Conservation (phyloP, 2,329 filamentous ascomycete species). For the Berkeleyomyces basicola region DNA sequence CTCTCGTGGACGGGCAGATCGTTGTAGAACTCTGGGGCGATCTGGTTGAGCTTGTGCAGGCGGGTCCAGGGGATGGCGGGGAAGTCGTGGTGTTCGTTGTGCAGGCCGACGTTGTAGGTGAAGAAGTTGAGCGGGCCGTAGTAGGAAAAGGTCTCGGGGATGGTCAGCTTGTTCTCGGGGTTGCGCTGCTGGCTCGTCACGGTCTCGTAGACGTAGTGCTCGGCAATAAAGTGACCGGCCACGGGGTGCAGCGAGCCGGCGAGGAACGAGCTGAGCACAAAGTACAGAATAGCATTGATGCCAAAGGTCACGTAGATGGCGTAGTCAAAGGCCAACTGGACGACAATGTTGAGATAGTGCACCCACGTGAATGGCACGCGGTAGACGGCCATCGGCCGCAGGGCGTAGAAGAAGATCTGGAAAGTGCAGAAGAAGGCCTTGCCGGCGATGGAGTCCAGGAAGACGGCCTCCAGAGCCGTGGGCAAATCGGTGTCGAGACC, state of each 20-base stretch:
- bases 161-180: slow-evolving; percentile 43
- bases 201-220: slow-evolving; percentile 75
- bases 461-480: slow-evolving; percentile 74
- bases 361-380: slow-evolving; percentile 71
- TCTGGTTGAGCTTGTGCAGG: slow-evolving; percentile 56
- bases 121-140: slow-evolving; percentile 84
- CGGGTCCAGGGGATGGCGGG: slow-evolving; percentile 91
- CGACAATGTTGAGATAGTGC: slow-evolving; percentile 64
- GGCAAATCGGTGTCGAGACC: slow-evolving; percentile 93
- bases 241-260: slow-evolving; percentile 88
- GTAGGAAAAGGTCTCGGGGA: slow-evolving; percentile 94
- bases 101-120: slow-evolving; percentile 92
- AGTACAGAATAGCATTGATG: slow-evolving; percentile 55
- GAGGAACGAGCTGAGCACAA: slow-evolving; percentile 80
- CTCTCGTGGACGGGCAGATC: slow-evolving; percentile 73
- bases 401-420: slow-evolving; percentile 96
- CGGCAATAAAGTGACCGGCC: slow-evolving; percentile 94
- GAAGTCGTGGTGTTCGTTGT: slow-evolving; percentile 99
- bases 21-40: slow-evolving; percentile 83
- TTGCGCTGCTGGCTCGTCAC: slow-evolving; percentile 37
- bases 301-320: slow-evolving; percentile 45
- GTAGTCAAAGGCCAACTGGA: slow-evolving; percentile 65
- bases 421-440: slow-evolving; percentile 99
- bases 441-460: slow-evolving; percentile 86
- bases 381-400: slow-evolving; percentile 91